A percentile compares a stretch with the other conserved stretches of the same genome.
These are phyloP conservation scores for Xerocomus minutiporus DNA, from an alignment of 1,284 basidiomycete genomes.

Conservation along the genomic window DNA sequence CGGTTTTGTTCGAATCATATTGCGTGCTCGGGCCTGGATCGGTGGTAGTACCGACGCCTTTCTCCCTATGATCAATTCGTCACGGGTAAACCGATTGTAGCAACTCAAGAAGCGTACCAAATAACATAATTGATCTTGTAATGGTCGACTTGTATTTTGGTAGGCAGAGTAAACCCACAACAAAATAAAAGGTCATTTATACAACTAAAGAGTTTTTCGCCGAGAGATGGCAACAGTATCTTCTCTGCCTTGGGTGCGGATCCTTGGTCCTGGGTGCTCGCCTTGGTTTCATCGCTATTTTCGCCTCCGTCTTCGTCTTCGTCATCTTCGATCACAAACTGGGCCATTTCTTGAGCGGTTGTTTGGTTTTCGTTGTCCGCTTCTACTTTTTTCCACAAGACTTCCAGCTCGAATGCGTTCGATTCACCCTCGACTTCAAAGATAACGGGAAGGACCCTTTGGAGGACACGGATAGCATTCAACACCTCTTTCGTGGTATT, in stretches of 20 bases:
- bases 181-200: constrained; percentile 85
- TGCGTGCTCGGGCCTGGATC: constrained; percentile 63
- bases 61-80: constrained; percentile 62
- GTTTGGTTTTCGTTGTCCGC: constrained; percentile 36
- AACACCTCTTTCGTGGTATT: constrained; percentile 80
- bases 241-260: constrained; percentile 38
- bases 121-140: constrained; percentile 86
- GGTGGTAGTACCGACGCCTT: constrained; percentile 79
- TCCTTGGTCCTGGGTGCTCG: constrained; percentile 15
- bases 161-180: constrained; percentile 85
- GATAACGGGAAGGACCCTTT: constrained; percentile 81
- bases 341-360: constrained; percentile 38
- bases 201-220: constrained; percentile 73
- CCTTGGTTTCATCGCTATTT: constrained; percentile 20
- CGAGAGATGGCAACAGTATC: constrained; percentile 64
- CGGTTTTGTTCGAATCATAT: constrained; percentile 78
- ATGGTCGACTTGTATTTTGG: constrained; percentile 70
- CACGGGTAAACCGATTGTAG: constrained; percentile 7
- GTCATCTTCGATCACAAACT: constrained; percentile 82
- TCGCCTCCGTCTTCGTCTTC: constrained; percentile 54
- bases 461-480: constrained; percentile 83
- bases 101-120: constrained; percentile 48
- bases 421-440: constrained; percentile 79
- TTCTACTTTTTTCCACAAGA: constrained; percentile 67
- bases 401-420: constrained; percentile 62